Evolutionary conservation across 208 protist genomes (phyloP), one percentile per base, ranked within the genome.

Genomic region (Leishmania arabica): DNA sequence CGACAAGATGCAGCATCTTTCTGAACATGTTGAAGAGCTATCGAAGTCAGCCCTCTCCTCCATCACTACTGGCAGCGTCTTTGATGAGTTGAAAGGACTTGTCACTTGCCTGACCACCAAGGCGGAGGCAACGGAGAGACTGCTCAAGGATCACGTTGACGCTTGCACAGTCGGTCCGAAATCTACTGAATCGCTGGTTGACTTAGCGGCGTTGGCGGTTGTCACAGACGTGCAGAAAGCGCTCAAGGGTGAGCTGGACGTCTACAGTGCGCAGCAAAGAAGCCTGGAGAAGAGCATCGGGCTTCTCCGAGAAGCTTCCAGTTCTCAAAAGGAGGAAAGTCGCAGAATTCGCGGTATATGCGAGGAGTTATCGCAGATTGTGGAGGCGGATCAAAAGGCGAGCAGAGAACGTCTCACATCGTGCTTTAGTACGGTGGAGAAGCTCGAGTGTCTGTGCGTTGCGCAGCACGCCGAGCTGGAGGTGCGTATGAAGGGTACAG

Each of bases 401-500:
- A 81, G 49, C 62, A 77, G 68, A 64, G 77, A 81, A 8, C 76
- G 82, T 40, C 40, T 81, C 6, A 51, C 69, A 62, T 60, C 77
- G 3, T 85, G 82, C 37, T 78, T 85, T 42, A 62, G 81, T 42
- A 85, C 74, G 15, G 47, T 85, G 21, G 82, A 85, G 60, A 85
- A 81, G 27, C 75, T 58, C 17, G 82, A 80, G 34, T 58, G 56
- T 53, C 64, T 85, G 37, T 85, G 71, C 51, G 53, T 34, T 2
- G 82, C 77, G 1, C 76, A 85, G 31, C 68, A 68, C 34, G 37
- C 31, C 27, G 71, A 73, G 9, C 51, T 81, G 5, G 71, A 78
- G 54, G 53, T 9, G 2, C 51, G 75, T 34, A 31, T 85, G 19
- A 47, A 31, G 31, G 58, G 72, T 42, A 4, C 79, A 5, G 71